These are phyloP conservation scores for Sordaria brevicollis DNA, from an alignment of 495 filamentous ascomycete genomes.

Conservation along the genomic window DNA sequence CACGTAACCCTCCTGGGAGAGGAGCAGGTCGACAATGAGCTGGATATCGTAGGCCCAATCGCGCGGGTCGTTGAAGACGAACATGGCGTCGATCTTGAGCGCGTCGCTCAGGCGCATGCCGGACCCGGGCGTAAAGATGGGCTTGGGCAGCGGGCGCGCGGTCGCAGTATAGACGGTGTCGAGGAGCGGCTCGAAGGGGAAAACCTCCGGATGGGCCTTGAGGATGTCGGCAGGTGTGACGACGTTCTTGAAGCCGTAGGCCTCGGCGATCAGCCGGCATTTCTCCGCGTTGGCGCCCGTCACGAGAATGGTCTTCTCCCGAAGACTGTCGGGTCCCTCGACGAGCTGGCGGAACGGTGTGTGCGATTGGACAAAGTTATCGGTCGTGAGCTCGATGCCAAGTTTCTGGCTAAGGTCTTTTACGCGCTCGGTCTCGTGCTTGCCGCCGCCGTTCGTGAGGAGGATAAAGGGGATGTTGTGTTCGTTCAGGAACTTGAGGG, in stretches of 20 bases:
- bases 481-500: conserved; percentile 60
- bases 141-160: conserved; percentile 50
- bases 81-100: conserved; percentile 71
- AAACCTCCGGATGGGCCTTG: conserved; percentile 58
- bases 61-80: conserved; percentile 84
- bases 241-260: conserved; percentile 67
- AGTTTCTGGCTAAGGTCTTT: conserved; percentile 70
- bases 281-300: conserved; percentile 70
- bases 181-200: conserved; percentile 64
- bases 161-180: conserved; percentile 45
- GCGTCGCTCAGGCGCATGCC: conserved; percentile 16
- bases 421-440: conserved; percentile 77
- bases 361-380: conserved; percentile 89
- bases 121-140: conserved; percentile 10
- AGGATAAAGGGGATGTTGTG: conserved; percentile 74
- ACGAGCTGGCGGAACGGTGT: conserved; percentile 69
- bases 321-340: conserved; percentile 9
- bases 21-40: conserved; percentile 67
- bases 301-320: conserved; percentile 69
- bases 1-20: conserved; percentile 61
- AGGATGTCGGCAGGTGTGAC: conserved; percentile 80
- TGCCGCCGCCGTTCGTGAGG: conserved; percentile 88
- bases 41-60: conserved; percentile 90
- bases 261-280: conserved; percentile 65
- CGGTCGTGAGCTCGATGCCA: conserved; percentile 60